Conservation (phyloP, 805 yeast genomes). For the Hanseniaspora taiwanica region DNA sequence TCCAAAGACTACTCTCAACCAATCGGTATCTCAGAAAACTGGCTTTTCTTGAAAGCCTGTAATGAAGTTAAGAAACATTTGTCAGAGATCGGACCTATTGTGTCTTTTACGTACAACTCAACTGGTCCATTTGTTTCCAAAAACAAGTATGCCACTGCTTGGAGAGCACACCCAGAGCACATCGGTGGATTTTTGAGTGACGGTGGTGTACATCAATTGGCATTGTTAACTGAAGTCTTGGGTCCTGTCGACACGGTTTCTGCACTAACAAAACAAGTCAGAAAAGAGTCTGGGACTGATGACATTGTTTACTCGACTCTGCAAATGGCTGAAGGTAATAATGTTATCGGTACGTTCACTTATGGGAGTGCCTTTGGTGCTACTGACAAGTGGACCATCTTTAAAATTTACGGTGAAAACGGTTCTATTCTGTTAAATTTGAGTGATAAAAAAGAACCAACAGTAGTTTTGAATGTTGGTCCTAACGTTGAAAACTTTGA, state of each 20-base stretch:
- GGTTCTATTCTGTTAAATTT: constrained; percentile 66
- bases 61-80: constrained; percentile 40
- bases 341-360: constrained; percentile 68
- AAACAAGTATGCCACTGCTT: constrained; percentile 57
- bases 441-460: constrained; percentile 29
- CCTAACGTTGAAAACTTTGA: constrained; percentile 17
- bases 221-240: constrained; percentile 66
- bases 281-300: constrained; percentile 66
- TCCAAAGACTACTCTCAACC: constrained; percentile 47
- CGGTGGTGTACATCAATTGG: constrained; percentile 95
- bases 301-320: constrained; percentile 68
- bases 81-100: constrained; percentile 56
- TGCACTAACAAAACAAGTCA: constrained; percentile 66
- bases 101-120: constrained; percentile 57
- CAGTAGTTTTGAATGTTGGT: constrained; percentile 23
- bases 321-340: constrained; percentile 37
- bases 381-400: constrained; percentile 49
- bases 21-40: constrained; percentile 72
- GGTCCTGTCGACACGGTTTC: constrained; percentile 62
- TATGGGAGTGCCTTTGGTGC: constrained; percentile 84
- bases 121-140: constrained; percentile 57
- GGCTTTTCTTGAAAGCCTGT: constrained; percentile 61
- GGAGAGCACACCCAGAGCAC: constrained; percentile 88
- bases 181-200: constrained; percentile 87
- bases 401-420: constrained; percentile 63